Evolutionary conservation across 805 yeast species (phyloP), one percentile per base, ranked within the genome.

Genomic region (Kuraishia borneana): DNA sequence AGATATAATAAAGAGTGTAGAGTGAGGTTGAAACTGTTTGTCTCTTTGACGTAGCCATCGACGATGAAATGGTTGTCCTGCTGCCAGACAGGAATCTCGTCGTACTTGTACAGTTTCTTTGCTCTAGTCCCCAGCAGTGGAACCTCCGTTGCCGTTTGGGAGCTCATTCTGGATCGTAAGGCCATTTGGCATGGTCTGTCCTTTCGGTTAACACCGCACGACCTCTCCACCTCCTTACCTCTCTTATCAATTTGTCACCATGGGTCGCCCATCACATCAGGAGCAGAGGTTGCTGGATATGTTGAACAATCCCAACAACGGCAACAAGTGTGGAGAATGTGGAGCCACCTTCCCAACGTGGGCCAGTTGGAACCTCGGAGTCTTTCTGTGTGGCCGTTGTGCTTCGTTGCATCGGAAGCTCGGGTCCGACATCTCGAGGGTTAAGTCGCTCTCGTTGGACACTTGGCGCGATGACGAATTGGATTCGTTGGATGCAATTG

Each of bases 331-430:
- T 54, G 94, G 87, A 25, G 95, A 83, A 50, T 83, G 94, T 57
- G 70, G 72, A 2, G 58, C 73, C 4, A 50, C 69, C 3, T 76
- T 68, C 52, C 92, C 94, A 6, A 83, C 81, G 4, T 58, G 62
- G 63, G 61, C 63, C 3, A 54, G 60, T 7, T 54, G 54, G 56
- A 54, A 58, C 30, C 45, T 83, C 29, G 94, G 94, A 19, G 58
- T 83, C 4, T 76, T 84, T 39, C 60, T 84, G 13, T 84, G 95
- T 60, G 92, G 92, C 12, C 61, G 92, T 42, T 84, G 95, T 65
- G 89, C 94, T 6, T 73, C 83, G 3, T 65, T 76, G 22, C 95
- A 84, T 54, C 63, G 84, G 39, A 69, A 70, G 36, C 60, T 83
- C 29, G 83, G 85, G 1, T 45, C 63, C 2, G 74, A 73, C 27